Percentiles rank a stretch among this genome's conserved stretches.
Evolutionary conservation across 2,329 filamentous ascomycete species (phyloP).

Genomic region (Venturia oleaginea): DNA sequence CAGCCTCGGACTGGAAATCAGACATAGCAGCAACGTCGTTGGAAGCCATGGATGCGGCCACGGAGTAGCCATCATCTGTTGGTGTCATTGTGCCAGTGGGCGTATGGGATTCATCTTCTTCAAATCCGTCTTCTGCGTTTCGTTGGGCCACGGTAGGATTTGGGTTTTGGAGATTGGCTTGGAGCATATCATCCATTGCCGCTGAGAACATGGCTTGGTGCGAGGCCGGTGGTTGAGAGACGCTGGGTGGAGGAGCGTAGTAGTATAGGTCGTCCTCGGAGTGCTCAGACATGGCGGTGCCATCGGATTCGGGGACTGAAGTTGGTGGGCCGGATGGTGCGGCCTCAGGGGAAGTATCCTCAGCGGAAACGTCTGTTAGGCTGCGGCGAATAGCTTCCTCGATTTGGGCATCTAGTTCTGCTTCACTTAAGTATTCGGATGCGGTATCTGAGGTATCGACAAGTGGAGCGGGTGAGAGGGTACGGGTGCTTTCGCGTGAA

Average conservation of each 20-base stretch:
- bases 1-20: conserved; percentile 12
- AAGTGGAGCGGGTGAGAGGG: neutral
- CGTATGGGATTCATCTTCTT: conserved; percentile 23
- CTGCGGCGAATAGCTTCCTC: conserved; percentile 14
- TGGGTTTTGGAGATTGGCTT: conserved; percentile 7
- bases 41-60: conserved; percentile 18
- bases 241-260: conserved; percentile 11
- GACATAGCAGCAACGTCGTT: conserved; percentile 26
- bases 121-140: conserved; percentile 8
- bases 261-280: conserved; percentile 9
- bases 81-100: conserved; percentile 30
- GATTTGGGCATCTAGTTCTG: conserved; percentile 14
- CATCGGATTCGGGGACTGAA: neutral
- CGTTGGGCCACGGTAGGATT: neutral
- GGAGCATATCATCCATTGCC: conserved; percentile 11
- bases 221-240: conserved; percentile 2
- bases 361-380: neutral
- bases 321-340: neutral
- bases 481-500: conserved; percentile 12
- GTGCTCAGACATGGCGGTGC: neutral
- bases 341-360: neutral
- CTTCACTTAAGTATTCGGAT: conserved; percentile 13
- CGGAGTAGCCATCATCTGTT: conserved; percentile 27
- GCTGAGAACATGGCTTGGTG: conserved; percentile 5
- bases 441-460: neutral